Evolutionary conservation across 2,329 filamentous ascomycete genomes (phyloP).

Genomic region (Cladophialophora immunda): DNA sequence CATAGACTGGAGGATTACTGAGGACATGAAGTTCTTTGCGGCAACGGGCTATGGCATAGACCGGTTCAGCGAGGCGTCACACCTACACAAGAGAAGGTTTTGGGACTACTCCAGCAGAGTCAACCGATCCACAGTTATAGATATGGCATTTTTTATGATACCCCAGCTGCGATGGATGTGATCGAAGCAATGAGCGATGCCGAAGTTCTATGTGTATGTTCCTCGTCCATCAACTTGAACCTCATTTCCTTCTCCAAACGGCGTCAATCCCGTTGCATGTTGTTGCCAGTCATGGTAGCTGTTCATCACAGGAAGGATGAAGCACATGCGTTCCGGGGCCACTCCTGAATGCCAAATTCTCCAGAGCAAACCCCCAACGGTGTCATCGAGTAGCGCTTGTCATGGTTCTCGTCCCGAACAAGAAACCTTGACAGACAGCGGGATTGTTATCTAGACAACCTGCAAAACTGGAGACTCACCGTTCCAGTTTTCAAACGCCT

Average conservation of each 20-base stretch:
- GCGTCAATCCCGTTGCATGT: no score
- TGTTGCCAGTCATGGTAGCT: background rate
- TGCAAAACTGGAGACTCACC: background rate
- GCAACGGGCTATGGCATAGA: background rate
- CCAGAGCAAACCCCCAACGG: background rate
- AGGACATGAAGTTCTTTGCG: background rate
- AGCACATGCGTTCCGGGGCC: background rate
- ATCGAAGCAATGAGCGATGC: conserved; percentile 1
- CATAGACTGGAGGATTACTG: background rate
- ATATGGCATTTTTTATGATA: background rate
- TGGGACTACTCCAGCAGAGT: background rate
- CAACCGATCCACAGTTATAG: background rate
- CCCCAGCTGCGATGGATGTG: background rate
- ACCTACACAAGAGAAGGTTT: background rate
- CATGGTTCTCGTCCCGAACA: background rate
- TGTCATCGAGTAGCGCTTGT: background rate
- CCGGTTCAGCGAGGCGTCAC: background rate
- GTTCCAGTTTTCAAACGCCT: background rate
- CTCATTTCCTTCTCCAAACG: background rate
- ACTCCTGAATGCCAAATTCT: no score
- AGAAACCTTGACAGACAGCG: background rate
- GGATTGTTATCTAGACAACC: background rate
- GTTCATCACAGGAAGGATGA: background rate
- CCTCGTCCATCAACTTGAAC: background rate
- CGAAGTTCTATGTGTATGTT: background rate